A percentile compares a stretch with the other conserved stretches of the same genome.
These are phyloP conservation scores for Aureobasidium sp. DNA, from an alignment of 2,329 filamentous ascomycete species.

Conservation along the genomic window DNA sequence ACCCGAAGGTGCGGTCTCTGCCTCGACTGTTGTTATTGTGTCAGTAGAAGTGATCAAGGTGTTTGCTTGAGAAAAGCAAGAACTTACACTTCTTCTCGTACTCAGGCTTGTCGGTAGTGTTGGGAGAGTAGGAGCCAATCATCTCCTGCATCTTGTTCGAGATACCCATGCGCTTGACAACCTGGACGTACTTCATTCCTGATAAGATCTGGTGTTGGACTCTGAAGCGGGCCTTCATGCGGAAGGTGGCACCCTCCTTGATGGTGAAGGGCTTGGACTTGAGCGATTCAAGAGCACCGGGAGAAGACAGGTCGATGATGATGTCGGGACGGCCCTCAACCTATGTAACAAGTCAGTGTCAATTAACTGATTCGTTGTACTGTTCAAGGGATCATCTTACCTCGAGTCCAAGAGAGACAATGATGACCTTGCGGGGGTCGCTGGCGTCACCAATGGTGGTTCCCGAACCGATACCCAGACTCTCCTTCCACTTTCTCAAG, in stretches of 20 bases:
- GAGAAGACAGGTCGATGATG: conserved; percentile 72
- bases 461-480: conserved; percentile 70
- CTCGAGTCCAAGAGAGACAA: conserved; percentile 82
- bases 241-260: conserved; percentile 90
- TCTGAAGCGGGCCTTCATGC: conserved; percentile 89
- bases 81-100: conserved; percentile 88
- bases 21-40: conserved; percentile 54
- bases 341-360: conserved; percentile 1
- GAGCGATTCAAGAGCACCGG: conserved; percentile 65
- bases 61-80: not conserved
- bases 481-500: conserved; percentile 95
- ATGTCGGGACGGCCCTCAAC: conserved; percentile 75
- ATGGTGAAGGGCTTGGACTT: conserved; percentile 94
- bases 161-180: conserved; percentile 83
- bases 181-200: conserved; percentile 91
- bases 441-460: conserved; percentile 45
- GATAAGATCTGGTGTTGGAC: conserved; percentile 96
- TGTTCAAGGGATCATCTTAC: conserved; percentile 2
- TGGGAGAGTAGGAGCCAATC: conserved; percentile 94
- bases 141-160: conserved; percentile 94
- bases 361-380: not conserved
- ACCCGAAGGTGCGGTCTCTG: conserved; percentile 85
- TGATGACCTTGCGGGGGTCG: conserved; percentile 87
- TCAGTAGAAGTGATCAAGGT: not conserved
- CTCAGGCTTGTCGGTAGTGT: conserved; percentile 76